Base-by-base conservation (phyloP, 2,329 filamentous ascomycete genomes). In the Westerdykella ornata region DNA sequence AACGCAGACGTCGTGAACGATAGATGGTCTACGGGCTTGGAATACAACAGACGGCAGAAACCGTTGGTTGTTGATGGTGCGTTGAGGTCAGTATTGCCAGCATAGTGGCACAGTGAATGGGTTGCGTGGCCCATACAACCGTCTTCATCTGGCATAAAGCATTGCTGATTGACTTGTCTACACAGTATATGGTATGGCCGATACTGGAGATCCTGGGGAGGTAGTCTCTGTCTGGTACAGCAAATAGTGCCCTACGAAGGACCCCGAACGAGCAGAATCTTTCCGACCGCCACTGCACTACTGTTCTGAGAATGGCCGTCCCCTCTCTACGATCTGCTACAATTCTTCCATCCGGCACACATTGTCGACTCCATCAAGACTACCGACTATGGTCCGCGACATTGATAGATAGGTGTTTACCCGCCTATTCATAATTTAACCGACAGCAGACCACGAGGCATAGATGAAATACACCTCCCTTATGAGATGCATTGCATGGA, bases 401-500 rank as follows among this genome's bases (percentile, higher is more conserved):
- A 16, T 19, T 35, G 13, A 35, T 26, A 15, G 34, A 5, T 40
- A 29, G n/a, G 22, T 15, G 12, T 34, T 42, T 42, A 42, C 18
- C 40, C 40, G 40, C 35, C 28, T 38, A 42, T 20, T 33, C 40
- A 12, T 15, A 16, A 43, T 50, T 47, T 48, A 46, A 36, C 48
- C 45, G 43, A 39, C 43, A 36, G 36, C 37, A 22, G 28, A 36
- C 45, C 44, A 44, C 41, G 41, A 43, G 15, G 34, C 29, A 16
- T 44, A 46, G 39, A 47, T 45, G 43, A 44, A 44, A 12, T 19
- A 40, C 34, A 29, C 39, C 39, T 35, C 16, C 17, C 30, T 41
- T 19, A 37, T 9, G 8, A 26, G 22, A 26, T 26, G 22, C 8
- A 7, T 4, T 26, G 22, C 22, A 26, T 26, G 22, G 22, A 26